Evolutionary conservation across 352 stramenopile species (phyloP), one percentile per base, ranked within the genome.

Genomic region (Phytopythium mirpurense): DNA sequence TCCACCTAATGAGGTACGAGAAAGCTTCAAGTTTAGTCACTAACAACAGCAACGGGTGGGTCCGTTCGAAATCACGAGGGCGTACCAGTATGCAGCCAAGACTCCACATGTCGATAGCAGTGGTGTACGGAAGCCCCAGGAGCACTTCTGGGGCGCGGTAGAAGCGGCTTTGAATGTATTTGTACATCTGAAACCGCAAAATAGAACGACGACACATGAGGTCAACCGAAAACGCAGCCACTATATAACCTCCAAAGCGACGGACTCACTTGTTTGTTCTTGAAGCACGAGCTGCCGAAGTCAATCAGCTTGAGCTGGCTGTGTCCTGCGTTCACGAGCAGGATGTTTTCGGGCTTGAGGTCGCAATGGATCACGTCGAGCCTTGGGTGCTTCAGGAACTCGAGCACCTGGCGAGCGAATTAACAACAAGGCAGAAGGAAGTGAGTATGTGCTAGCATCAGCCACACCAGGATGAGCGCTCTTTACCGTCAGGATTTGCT

Each of bases 261-360:
- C n/a, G n/a, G 0, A 51, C 61, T 23, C 62, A 88, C 78, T 64
- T 90, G 80, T 58, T 98, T 98, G 48, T 96, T 86, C 5, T 85
- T 91, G 32, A 94, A 76, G 70, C 96, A 99, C 2, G 93, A 98
- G 55, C 88, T 98, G 41, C 97, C 97, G 80, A 99, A 99, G 72
- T 99, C 97, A 64, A 99, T 99, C 5, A 99, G 77, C 74, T 99
- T 99, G 50, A 99, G 88, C 19, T 90, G 94, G 64, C 88, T 98
- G 41, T 96, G 91, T 23, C 95, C 97, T 3, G 90, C 88, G 53
- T 97, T 83, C 36, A 89, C 76, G 18, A 99, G 67, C 55, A 99
- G 60, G 56, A 99, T 98, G 68, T 99, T 99, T 71, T 99, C 97
- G 6, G 97, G 97, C 68, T 99, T 99, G 23, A 99, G 77, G 78